Evolutionary conservation across 2,329 filamentous ascomycete species (phyloP), one percentile per base, ranked within the genome.

Genomic region (Ascosphaera apis): DNA sequence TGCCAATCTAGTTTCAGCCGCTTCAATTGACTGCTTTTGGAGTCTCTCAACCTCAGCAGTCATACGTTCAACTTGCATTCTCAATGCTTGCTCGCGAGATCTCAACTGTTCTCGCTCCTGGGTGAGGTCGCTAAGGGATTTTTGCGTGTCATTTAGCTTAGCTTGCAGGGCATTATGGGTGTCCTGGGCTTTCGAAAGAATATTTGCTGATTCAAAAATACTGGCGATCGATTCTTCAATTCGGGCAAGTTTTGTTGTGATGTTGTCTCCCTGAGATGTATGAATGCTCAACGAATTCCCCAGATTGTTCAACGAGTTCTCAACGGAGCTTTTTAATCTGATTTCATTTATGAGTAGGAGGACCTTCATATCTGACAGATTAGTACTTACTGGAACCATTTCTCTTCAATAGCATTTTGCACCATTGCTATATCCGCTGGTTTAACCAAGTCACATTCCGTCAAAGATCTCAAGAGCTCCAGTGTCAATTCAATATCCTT

Each of bases 361-460:
- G n/a, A n/a, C n/a, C 25, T 9, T 28, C 25, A 9, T n/a, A n/a
- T n/a, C n/a, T n/a, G n/a, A n/a, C n/a, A n/a, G n/a, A n/a, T n/a
- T 9, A 30, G 3, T 17, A 41, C 51, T 42, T 41, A 56, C 53
- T 43, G 43, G 15, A 41, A 38, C 23, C 39, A 36, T 3, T 45
- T 40, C 15, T 41, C 37, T 8, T 42, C 38, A 12, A 47, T 38
- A 15, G 34, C 37, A 5, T 38, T 38, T 12, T 40, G 31, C 4
- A 40, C 6, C 15, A 34, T 23, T 1, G 28, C 18, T 8, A 42
- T 32, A 8, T 38, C 23, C 5, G 27, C 31, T 4, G 37, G 36
- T 4, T 36, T 34, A 12, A 38, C 25, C 1, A 12, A 25, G 15
- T 37, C 33, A 15, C 31, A 15, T 11, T 38, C 25, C 9, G 9